Percentiles rank a stretch among this genome's conserved stretches.
phyloP scores from a whole-genome alignment of 208 protist species.

The Strigomonas culicis region DNA sequence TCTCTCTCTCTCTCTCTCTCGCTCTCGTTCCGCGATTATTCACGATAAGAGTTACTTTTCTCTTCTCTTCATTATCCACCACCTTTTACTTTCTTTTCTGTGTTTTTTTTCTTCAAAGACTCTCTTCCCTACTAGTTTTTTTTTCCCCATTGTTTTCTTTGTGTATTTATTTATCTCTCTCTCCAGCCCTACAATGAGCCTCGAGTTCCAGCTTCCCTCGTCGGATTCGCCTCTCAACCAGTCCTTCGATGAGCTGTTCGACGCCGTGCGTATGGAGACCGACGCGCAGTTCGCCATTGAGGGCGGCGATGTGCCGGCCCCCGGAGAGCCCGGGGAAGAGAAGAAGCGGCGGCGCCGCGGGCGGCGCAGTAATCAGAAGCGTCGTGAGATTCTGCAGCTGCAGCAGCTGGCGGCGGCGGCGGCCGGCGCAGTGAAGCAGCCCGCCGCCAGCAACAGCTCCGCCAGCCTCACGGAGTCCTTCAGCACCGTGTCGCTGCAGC shows the following conservation, averaged over 20 bases:
- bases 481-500: not conserved
- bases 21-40: too few relatives aligned
- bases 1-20: too few relatives aligned
- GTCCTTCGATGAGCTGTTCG: not conserved
- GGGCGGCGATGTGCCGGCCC: too few relatives aligned
- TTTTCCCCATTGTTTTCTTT: not conserved
- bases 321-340: too few relatives aligned
- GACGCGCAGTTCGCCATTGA: too few relatives aligned
- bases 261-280: too few relatives aligned
- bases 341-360: too few relatives aligned
- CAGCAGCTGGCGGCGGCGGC: not conserved
- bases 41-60: too few relatives aligned
- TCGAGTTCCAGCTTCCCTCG: too few relatives aligned
- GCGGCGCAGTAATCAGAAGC: not conserved
- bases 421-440: not conserved
- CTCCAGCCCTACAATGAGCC: not conserved
- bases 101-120: not conserved
- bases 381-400: too few relatives aligned
- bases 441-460: not conserved
- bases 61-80: too few relatives aligned
- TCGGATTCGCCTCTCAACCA: not conserved
- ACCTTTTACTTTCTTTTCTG: not conserved
- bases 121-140: slow-evolving; percentile 7
- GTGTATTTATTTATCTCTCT: slow-evolving; percentile 1
- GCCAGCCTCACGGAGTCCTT: not conserved